Base-by-base conservation (phyloP, 495 filamentous ascomycete species). In the Penicillium paradoxum region DNA sequence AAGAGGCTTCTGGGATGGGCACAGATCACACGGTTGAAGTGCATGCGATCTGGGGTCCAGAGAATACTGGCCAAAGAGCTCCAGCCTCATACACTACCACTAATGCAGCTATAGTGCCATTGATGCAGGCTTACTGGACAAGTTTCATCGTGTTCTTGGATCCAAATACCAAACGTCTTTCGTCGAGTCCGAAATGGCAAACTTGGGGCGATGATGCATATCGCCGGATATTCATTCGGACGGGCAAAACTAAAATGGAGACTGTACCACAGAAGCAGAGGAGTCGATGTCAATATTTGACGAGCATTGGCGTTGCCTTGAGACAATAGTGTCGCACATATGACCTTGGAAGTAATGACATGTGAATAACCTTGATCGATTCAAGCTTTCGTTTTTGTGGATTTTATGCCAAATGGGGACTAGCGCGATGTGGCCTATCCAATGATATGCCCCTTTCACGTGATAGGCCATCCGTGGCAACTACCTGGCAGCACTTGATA, bases 61-160 rank as follows among this genome's bases (percentile, higher is more conserved):
- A 72, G 11, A 66, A 79, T 58, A 68, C 73, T 3, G 68, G 58
- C 37, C 62, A 63, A 0, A 54, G 40, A 1, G 64, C 72, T 13
- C 84, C 84, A 4, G 58, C 63, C 13, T 83, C 79, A 25, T 87
- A 89, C 51, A 64, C 56, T 19, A 73, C 71, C 4, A 69, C 57
- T 3, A 84, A 86, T 52, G 73, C 66, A 13, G 59, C 64, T 0
- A 79, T 83, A 6, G 66, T 80, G 0, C 75, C 80, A 0, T 67
- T 83, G 2, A 79, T 88, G 56, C 83, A 87, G 55, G 76, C 72
- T 0, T 88, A 88, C 60, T 87, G 82, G 84, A 76, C 80, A 1
- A 86, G 82, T 55, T 90, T 88, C 62, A 82, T 88, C 51, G 67
- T 76, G 45, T 73, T 73, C 1, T 78, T 81, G 51, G 71, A 90